Conservation (phyloP, 805 yeast genomes). For the Yarrowia sp. region DNA sequence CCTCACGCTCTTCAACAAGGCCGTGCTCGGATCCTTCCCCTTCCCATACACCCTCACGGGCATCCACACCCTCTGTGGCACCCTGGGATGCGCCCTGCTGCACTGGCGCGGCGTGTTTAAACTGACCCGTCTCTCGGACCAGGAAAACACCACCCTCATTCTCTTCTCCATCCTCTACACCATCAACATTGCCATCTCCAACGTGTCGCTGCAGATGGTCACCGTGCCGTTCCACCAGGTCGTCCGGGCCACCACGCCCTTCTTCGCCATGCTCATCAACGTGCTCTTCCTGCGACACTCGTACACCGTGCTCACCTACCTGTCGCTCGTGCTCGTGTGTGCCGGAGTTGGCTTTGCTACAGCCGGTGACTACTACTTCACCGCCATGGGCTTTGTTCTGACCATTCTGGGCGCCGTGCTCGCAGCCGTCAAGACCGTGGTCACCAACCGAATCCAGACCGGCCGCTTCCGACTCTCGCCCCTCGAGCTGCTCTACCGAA, state of each 20-base stretch:
- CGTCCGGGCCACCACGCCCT: constrained; percentile 35
- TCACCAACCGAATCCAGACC: constrained; percentile 34
- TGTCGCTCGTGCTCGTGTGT: constrained; percentile 33
- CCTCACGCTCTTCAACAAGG: constrained; percentile 34
- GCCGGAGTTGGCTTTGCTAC: constrained; percentile 36
- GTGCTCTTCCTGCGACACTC: constrained; percentile 32
- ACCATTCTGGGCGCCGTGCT: constrained; percentile 34
- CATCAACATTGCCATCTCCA: constrained; percentile 35
- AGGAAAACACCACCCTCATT: constrained; percentile 31
- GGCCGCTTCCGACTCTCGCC: constrained; percentile 34
- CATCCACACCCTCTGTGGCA: constrained; percentile 34
- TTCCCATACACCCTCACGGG: constrained; percentile 34
- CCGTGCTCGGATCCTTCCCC: constrained; percentile 35
- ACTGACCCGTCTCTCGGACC: constrained; percentile 31
- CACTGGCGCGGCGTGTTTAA: constrained; percentile 31
- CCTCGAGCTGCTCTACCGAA: constrained; percentile 33
- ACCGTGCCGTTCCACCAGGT: constrained; percentile 36
- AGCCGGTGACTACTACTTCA: constrained; percentile 34
- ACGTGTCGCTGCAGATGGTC: constrained; percentile 34
- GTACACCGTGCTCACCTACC: constrained; percentile 33
- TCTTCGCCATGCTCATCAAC: constrained; percentile 34
- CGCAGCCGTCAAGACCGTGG: constrained; percentile 35
- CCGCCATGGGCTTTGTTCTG: constrained; percentile 33
- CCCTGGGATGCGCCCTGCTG: constrained; percentile 32
- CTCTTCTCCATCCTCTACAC: constrained; percentile 34